Percentiles rank a stretch among this genome's conserved stretches.
phyloP scores from a whole-genome alignment of 2,329 filamentous ascomycete genomes.

The Sporothrix mexicana region DNA sequence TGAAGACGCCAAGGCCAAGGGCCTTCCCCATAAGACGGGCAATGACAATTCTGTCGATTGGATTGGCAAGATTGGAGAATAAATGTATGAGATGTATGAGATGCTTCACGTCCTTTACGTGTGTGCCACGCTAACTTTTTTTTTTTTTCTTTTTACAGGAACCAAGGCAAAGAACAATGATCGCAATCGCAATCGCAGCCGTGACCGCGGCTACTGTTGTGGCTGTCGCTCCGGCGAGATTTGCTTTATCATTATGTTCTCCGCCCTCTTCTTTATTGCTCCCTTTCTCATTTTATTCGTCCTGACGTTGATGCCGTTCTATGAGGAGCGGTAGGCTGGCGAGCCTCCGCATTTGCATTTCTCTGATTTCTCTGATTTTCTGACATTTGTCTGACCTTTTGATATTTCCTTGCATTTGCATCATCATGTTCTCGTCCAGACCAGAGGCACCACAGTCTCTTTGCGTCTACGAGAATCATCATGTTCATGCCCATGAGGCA shows the following conservation, averaged over 20 bases:
- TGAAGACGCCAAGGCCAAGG: background rate
- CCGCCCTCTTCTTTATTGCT: background rate
- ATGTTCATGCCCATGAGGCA: background rate
- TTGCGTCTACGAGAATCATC: too few relatives aligned
- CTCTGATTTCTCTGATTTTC: slow-evolving; percentile 1
- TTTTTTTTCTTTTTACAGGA: background rate
- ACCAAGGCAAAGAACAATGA: too few relatives aligned
- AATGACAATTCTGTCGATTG: background rate
- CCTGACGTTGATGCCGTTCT: background rate
- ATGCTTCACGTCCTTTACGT: too few relatives aligned
- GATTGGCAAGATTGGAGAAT: background rate
- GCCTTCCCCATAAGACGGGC: too few relatives aligned
- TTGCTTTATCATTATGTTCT: background rate
- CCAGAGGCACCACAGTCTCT: too few relatives aligned
- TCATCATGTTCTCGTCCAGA: too few relatives aligned
- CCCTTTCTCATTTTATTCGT: background rate
- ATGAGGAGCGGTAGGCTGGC: background rate
- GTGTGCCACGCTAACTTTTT: background rate
- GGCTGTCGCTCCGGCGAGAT: background rate
- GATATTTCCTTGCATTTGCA: too few relatives aligned
- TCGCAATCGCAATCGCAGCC: too few relatives aligned
- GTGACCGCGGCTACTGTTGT: too few relatives aligned
- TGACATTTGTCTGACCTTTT: too few relatives aligned
- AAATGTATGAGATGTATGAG: background rate
- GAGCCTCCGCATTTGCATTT: background rate